Percentiles rank a stretch among this genome's conserved stretches.
phyloP scores from a whole-genome alignment of 2,329 filamentous ascomycete genomes.

The Colletotrichum tamarilloi region DNA sequence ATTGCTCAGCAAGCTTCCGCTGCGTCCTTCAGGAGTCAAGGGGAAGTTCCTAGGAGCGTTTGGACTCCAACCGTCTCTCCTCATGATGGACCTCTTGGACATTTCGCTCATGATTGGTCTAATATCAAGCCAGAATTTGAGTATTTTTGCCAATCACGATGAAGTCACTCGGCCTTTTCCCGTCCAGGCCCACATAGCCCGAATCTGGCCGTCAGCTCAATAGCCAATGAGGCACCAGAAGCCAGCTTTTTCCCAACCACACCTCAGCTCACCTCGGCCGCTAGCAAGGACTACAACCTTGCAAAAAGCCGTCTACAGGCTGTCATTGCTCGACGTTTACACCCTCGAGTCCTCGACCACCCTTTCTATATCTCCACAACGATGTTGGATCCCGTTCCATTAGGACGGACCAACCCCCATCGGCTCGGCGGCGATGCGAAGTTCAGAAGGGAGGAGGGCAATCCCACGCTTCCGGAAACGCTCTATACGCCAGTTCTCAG shows the following conservation, averaged over 20 bases:
- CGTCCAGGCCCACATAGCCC: slow-evolving; percentile 20
- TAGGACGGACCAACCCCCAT: slow-evolving; percentile 16
- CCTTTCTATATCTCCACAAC: slow-evolving; percentile 16
- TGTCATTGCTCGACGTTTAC: slow-evolving; percentile 44
- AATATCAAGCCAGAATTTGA: slow-evolving; percentile 8
- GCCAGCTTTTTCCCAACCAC: slow-evolving; percentile 44
- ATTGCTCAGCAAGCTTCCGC: slow-evolving; percentile 1
- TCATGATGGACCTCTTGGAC: slow-evolving; percentile 1
- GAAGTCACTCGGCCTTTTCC: slow-evolving; percentile 8
- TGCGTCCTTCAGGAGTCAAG: slow-evolving; percentile 12
- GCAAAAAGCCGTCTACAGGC: slow-evolving; percentile 45
- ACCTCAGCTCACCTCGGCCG: slow-evolving; percentile 48
- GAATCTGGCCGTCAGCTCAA: slow-evolving; percentile 34
- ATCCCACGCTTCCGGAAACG: slow-evolving; percentile 23
- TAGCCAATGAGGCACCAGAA: slow-evolving; percentile 45
- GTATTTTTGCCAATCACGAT: slow-evolving; percentile 35
- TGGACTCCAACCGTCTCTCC: slow-evolving; percentile 13
- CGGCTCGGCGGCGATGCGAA: slow-evolving; percentile 27
- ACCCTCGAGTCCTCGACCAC: slow-evolving; percentile 44
- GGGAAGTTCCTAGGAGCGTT: slow-evolving; percentile 7
- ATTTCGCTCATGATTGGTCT: slow-evolving; percentile 20
- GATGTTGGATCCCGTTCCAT: slow-evolving; percentile 23
- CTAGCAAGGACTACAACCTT: slow-evolving; percentile 40
- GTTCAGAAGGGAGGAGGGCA: slow-evolving; percentile 11
- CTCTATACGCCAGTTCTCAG: slow-evolving; percentile 13